phyloP scores from a whole-genome alignment of 2,329 filamentous ascomycete species.

The Xylaria arbuscula region DNA sequence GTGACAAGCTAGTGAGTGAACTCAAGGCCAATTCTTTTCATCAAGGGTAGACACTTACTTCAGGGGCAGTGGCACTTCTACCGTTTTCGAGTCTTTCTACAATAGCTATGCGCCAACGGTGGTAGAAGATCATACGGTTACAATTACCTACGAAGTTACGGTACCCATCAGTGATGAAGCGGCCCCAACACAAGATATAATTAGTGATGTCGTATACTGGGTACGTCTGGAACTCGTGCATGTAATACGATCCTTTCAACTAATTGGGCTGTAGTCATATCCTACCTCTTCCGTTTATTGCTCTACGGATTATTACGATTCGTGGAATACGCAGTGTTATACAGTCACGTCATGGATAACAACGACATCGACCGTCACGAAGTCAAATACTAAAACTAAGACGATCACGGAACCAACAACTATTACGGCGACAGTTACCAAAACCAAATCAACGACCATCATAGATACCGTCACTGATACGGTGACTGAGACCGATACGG shows the following conservation, averaged over 20 bases:
- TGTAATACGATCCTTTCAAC: background rate
- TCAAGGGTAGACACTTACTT: constrained; percentile 21
- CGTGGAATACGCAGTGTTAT: constrained; percentile 18
- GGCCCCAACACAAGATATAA: constrained; percentile 28
- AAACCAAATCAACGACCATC: constrained; percentile 1
- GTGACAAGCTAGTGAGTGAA: constrained; percentile 39
- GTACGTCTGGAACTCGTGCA: constrained; percentile 22
- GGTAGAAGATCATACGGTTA: constrained; percentile 23
- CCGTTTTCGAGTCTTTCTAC: constrained; percentile 37
- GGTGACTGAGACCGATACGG: background rate
- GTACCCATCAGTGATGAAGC: constrained; percentile 34
- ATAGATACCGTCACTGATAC: background rate
- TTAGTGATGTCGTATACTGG: constrained; percentile 23
- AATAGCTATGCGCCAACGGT: constrained; percentile 32
- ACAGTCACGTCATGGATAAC: constrained; percentile 32
- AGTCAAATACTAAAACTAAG: constrained; percentile 4
- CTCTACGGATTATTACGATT: background rate
- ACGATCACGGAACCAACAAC: constrained; percentile 6
- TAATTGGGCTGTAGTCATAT: constrained; percentile 34
- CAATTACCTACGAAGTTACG: constrained; percentile 37
- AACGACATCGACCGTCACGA: constrained; percentile 19
- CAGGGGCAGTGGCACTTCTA: constrained; percentile 38
- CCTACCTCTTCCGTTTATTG: constrained; percentile 30
- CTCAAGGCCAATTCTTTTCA: constrained; percentile 29
- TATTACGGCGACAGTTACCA: constrained; percentile 19